A percentile compares a stretch with the other conserved stretches of the same genome.
Evolutionary conservation across 2,329 filamentous ascomycete species (phyloP).

Genomic region (Coniochaeta hoffmannii): DNA sequence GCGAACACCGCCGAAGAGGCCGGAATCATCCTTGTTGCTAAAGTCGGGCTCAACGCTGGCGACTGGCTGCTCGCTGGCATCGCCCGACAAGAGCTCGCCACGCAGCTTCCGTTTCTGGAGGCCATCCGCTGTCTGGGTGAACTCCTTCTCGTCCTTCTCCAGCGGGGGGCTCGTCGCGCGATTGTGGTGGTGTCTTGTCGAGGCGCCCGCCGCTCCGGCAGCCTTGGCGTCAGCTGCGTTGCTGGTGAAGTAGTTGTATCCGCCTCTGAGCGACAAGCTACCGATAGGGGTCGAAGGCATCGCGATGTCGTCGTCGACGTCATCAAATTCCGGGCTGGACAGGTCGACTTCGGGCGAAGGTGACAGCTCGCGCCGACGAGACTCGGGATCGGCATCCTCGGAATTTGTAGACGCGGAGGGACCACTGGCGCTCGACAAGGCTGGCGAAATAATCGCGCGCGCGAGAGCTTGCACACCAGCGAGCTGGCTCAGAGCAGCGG

Average conservation of each 20-base stretch:
- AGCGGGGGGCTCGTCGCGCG: constrained; percentile 80
- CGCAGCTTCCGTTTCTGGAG: constrained; percentile 61
- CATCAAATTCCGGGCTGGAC: constrained; percentile 79
- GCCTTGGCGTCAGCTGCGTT: constrained; percentile 26
- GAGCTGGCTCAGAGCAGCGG: constrained; percentile 38
- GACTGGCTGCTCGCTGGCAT: constrained; percentile 20
- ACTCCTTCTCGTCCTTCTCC: constrained; percentile 92
- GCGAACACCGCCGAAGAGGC: constrained; percentile 41
- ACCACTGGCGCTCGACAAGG: constrained; percentile 58
- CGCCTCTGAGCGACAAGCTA: constrained; percentile 49
- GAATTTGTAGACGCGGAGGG: constrained; percentile 40
- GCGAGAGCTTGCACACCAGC: constrained; percentile 45
- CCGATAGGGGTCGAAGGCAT: constrained; percentile 57
- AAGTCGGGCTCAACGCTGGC: constrained; percentile 30
- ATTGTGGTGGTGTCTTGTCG: constrained; percentile 39
- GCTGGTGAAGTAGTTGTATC: constrained; percentile 23
- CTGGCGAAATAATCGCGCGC: constrained; percentile 70
- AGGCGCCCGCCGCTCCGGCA: neutral
- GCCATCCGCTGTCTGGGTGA: constrained; percentile 87
- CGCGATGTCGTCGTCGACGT: constrained; percentile 51
- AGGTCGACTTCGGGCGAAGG: constrained; percentile 92
- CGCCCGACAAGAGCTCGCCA: constrained; percentile 29
- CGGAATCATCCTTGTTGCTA: constrained; percentile 37
- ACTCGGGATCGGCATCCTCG: constrained; percentile 63
- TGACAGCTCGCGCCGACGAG: constrained; percentile 60